Base-by-base conservation (phyloP, 495 filamentous ascomycete genomes). In the Penicillium parvum region DNA sequence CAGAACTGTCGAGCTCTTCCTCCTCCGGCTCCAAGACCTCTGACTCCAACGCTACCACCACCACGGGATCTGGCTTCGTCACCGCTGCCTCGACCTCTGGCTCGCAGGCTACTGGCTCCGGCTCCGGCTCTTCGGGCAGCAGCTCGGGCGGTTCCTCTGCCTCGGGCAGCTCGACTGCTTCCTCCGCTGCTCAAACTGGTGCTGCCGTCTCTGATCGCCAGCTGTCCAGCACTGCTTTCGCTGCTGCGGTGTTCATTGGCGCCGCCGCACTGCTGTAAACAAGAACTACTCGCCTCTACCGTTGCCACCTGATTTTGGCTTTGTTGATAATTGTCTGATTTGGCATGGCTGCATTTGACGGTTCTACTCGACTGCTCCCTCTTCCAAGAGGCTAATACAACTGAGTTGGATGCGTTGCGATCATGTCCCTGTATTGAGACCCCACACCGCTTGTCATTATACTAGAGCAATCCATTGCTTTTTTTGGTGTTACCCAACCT, bases 211-310 rank as follows among this genome's bases (percentile, higher is more conserved):
- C 39, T 18, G 55, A 60, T 36, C 53, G 52, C n/a, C 57, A 68
- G 39, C 47, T 67, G 38, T 62, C 61, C 25, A 57, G 57, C 32
- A 64, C 63, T 18, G 57, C 61, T 7, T 55, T 71, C 45, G 63
- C 52, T 37, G 66, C 66, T 23, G 65, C 62, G 15, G 47, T 71
- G 11, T 70, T 70, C 39, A 40, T 65, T 17, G 66, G 65, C 4
- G 61, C 64, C 32, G 66, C 66, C 7, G 66, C 65, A 18, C 53
- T 64, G 14, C 55, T 71, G 37, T 71, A 51, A 61, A 40, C 28
- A 11, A 14, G n/a, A 28, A 20, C 6, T 16, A 4, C 23, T 11
- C 29, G 15, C 29, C n/a, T 19, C 21, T 4, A 38, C n/a, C 5
- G 28, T 19, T 23, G 36, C 16, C 23, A 46, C 28, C 34, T 33